phyloP scores from a whole-genome alignment of 768 basidiomycete species.

The Rhizopogon salebrosus region DNA sequence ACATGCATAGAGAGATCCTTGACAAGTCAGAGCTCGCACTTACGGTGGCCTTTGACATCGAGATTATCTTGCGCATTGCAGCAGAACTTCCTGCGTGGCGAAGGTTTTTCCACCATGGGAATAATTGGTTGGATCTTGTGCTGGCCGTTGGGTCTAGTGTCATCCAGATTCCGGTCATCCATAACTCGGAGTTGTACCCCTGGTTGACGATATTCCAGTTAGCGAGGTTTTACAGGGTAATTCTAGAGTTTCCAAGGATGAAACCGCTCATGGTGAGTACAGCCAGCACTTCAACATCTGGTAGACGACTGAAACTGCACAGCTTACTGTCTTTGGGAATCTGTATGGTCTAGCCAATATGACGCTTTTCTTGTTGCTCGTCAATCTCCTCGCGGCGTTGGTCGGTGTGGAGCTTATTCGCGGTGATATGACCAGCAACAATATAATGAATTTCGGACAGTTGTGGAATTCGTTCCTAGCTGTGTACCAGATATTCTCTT shows the following conservation, averaged over 20 bases:
- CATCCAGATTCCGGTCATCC: conserved; percentile 81
- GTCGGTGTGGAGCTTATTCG: conserved; percentile 81
- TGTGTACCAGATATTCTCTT: conserved; percentile 85
- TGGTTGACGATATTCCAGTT: conserved; percentile 92
- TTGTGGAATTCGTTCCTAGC: conserved; percentile 82
- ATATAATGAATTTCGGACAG: conserved; percentile 71
- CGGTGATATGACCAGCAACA: conserved; percentile 59
- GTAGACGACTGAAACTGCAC: background rate
- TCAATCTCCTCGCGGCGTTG: conserved; percentile 83
- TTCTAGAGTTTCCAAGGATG: conserved; percentile 88
- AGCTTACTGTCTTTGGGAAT: conserved; percentile 90
- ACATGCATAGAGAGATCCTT: conserved; percentile 42
- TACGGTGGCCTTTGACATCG: conserved; percentile 82
- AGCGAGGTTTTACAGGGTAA: conserved; percentile 85
- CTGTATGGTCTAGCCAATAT: conserved; percentile 90
- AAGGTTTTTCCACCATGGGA: conserved; percentile 52
- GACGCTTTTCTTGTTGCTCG: conserved; percentile 82
- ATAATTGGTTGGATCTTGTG: conserved; percentile 71
- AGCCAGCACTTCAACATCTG: background rate
- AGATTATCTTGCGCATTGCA: conserved; percentile 73
- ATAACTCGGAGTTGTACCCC: conserved; percentile 57
- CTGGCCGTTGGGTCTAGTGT: conserved; percentile 72
- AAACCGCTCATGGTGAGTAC: conserved; percentile 69
- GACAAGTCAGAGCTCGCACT: conserved; percentile 69
- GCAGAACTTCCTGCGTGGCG: conserved; percentile 81